Base-by-base conservation (phyloP, 441 rosid species). In the Omphalea diandra region DNA sequence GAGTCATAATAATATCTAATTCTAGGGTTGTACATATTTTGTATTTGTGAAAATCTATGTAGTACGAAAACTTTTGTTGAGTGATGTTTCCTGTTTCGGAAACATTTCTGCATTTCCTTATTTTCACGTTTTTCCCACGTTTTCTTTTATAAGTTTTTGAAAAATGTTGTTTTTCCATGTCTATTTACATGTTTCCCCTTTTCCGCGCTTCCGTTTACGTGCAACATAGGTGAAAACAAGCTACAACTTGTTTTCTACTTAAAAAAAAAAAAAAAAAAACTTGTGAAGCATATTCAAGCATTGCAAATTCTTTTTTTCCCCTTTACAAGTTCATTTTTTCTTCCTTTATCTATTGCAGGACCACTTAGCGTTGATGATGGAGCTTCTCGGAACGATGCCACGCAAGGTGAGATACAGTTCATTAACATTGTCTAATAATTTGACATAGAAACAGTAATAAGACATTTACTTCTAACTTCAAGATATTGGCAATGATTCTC, bases 311-410 rank as follows among this genome's bases (percentile, higher is more conserved):
- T 6, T 43, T 18, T 56, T 35, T 1, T 63, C n/a, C 20, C 22
- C 60, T 46, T 73, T 41, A n/a, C 9, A 26, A 40, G 29, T 31
- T 65, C 66, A 8, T 43, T 18, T 56, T 35, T 1, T 63, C n/a
- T 24, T 27, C 60, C 52, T 73, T 41, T 65, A 11, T 35, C 46
- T 26, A 24, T 58, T 74, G 40, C 82, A 89, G 95, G 95, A 87
- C 68, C 95, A 89, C 75, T 77, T 89, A 43, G 95, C 95, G 57
- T 77, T 89, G 74, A 87, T 89, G 95, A 87, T 87, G 90, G 92
- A 89, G 79, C 92, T 89, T 75, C 82, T 86, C 3, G 95, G 95
- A 32, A 81, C 80, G 89, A 86, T 89, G 87, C 95, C 95, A 0
- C 90, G 95, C 66, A 89, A 87, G 95, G 95, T 89, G 76, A 79